phyloP scores from a whole-genome alignment of 2,329 filamentous ascomycete genomes.

The Lecanicillium sp. region DNA sequence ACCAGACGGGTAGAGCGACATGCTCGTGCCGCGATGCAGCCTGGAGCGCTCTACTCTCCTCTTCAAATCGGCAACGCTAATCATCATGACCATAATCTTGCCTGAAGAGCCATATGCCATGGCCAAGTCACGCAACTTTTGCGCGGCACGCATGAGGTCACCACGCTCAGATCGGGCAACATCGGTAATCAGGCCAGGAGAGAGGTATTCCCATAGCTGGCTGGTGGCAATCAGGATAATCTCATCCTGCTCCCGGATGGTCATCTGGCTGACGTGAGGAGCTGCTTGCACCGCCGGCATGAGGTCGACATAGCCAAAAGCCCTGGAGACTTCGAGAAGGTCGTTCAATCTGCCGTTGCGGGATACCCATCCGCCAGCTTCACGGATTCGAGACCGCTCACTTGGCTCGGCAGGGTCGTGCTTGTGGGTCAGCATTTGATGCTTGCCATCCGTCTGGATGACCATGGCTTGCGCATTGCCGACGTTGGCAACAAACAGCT shows the following conservation, averaged over 20 bases:
- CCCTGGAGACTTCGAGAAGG: conserved; percentile 79
- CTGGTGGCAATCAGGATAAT: conserved; percentile 86
- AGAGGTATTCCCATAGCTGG: conserved; percentile 92
- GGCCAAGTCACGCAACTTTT: conserved; percentile 88
- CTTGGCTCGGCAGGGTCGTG: conserved; percentile 84
- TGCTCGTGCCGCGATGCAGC: conserved; percentile 68
- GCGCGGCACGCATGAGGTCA: conserved; percentile 90
- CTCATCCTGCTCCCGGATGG: conserved; percentile 81
- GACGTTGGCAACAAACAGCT: conserved; percentile 90
- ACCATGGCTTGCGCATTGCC: conserved; percentile 94
- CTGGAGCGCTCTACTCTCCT: conserved; percentile 68
- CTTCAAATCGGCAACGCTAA: conserved; percentile 86
- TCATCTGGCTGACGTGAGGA: conserved; percentile 71
- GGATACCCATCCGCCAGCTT: conserved; percentile 92
- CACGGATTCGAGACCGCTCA: conserved; percentile 83
- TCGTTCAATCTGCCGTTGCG: conserved; percentile 93
- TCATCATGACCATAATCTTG: conserved; percentile 99
- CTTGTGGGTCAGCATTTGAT: conserved; percentile 79
- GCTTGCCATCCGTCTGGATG: conserved; percentile 78
- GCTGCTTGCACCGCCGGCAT: conserved; percentile 91
- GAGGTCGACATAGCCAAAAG: conserved; percentile 89
- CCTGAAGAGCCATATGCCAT: conserved; percentile 90
- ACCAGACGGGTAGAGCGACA: conserved; percentile 74
- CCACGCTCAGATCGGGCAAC: conserved; percentile 78
- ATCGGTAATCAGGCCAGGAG: conserved; percentile 84